Conservation (phyloP, 2,329 filamentous ascomycete genomes). For the Ophiostoma australiae region DNA sequence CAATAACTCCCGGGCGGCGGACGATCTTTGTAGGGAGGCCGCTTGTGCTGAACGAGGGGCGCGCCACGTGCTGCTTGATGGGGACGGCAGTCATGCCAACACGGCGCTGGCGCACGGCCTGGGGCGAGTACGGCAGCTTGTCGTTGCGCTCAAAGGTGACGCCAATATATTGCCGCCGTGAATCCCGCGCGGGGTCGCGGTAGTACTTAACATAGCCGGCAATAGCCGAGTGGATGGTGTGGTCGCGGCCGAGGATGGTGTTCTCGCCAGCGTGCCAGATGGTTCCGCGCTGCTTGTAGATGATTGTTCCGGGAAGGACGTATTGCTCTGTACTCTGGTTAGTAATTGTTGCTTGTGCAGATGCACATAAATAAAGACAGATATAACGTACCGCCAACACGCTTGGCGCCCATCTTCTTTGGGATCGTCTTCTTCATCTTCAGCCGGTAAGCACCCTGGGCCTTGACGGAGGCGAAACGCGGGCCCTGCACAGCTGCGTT, state of each 20-base stretch:
- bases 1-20: conserved; percentile 30
- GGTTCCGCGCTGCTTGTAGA: conserved; percentile 94
- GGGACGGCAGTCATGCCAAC: conserved; percentile 64
- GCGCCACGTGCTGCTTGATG: conserved; percentile 33
- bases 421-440: conserved; percentile 55
- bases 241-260: conserved; percentile 88
- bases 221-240: conserved; percentile 84
- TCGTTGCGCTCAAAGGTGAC: conserved; percentile 81
- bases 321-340: conserved; percentile 63
- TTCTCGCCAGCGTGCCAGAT: conserved; percentile 95
- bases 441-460: conserved; percentile 64
- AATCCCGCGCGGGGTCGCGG: conserved; percentile 74
- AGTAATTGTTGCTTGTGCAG: not conserved
- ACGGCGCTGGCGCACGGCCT: conserved; percentile 67
- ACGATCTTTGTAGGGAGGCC: conserved; percentile 36
- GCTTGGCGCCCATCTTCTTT: conserved; percentile 92
- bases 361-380: not conserved
- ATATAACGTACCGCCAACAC: conserved; percentile 65
- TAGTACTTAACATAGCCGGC: conserved; percentile 96
- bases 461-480: conserved; percentile 56
- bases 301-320: conserved; percentile 93
- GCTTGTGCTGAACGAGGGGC: conserved; percentile 36
- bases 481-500: conserved; percentile 43
- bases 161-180: conserved; percentile 89
- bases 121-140: conserved; percentile 68